Percentiles rank a stretch among this genome's conserved stretches.
phyloP scores from a whole-genome alignment of 192 early-diverging fungal species.

The Entomortierella parvispora region DNA sequence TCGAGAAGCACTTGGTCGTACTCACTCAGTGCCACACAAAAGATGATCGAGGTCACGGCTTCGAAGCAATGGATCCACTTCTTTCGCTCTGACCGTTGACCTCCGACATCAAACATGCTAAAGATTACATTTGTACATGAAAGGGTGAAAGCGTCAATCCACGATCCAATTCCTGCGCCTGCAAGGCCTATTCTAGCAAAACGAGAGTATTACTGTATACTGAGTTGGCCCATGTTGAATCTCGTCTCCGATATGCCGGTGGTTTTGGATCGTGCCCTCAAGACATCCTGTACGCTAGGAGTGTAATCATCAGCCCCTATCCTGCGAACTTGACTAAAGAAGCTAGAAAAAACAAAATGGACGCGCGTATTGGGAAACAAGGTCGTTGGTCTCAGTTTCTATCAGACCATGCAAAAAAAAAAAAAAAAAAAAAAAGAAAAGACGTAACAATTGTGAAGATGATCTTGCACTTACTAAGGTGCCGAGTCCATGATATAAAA shows the following conservation, averaged over 20 bases:
- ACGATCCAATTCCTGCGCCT: no score
- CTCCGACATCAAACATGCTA: conserved; percentile 73
- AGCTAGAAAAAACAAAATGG: conserved; percentile 42
- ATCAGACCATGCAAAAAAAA: background rate
- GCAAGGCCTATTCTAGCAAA: no score
- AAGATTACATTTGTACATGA: background rate
- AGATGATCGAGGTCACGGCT: conserved; percentile 65
- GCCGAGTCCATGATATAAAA: conserved; percentile 92
- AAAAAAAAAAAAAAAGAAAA: conserved; percentile 4
- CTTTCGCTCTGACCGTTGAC: conserved; percentile 65
- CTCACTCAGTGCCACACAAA: conserved; percentile 69
- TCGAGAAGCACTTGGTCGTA: conserved; percentile 70
- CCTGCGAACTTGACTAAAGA: conserved; percentile 61
- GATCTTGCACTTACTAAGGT: conserved; percentile 70
- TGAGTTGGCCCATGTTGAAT: conserved; percentile 64
- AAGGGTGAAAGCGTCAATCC: background rate
- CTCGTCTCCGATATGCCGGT: conserved; percentile 70
- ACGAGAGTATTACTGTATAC: conserved; percentile 58
- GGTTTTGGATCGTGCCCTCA: conserved; percentile 69
- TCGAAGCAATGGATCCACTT: conserved; percentile 69
- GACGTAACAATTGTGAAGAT: background rate
- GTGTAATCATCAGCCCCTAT: conserved; percentile 55
- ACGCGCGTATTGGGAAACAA: background rate
- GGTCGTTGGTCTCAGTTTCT: background rate
- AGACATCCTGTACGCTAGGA: conserved; percentile 68